A percentile compares a stretch with the other conserved stretches of the same genome.
phyloP scores from a whole-genome alignment of 164 flowering plant species.

The Liquidambar formosana region DNA sequence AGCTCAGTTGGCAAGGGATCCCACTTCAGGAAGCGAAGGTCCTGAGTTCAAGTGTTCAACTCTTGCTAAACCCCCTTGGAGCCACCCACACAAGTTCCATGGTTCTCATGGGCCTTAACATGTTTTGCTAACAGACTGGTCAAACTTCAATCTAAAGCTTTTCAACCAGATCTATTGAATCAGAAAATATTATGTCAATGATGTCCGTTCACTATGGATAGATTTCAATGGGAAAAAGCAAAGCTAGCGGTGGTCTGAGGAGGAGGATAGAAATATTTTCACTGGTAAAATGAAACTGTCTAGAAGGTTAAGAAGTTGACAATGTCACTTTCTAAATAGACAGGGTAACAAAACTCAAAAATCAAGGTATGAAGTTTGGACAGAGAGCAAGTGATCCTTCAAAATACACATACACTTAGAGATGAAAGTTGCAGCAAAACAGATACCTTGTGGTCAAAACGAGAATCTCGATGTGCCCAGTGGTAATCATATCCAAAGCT shows the following conservation, averaged over 20 bases:
- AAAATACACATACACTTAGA: neutral
- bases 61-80: no score
- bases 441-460: conserved; percentile 73
- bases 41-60: no score
- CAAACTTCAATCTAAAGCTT: neutral
- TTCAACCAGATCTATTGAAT: neutral
- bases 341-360: neutral
- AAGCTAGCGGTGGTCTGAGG: neutral
- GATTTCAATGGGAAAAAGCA: neutral
- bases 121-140: neutral
- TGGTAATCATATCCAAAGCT: conserved; percentile 97
- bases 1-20: no score
- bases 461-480: conserved; percentile 58
- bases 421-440: conserved; percentile 2
- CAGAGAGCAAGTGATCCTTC: neutral
- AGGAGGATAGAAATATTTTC: no score
- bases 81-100: no score
- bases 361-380: neutral
- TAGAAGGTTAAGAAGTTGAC: neutral
- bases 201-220: neutral
- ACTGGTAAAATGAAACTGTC: no score
- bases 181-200: neutral
- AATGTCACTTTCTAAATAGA: neutral
- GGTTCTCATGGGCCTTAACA: no score
- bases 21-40: no score